phyloP scores from a whole-genome alignment of 2,329 filamentous ascomycete genomes.

The Mycosphaerelloides madeirae region DNA sequence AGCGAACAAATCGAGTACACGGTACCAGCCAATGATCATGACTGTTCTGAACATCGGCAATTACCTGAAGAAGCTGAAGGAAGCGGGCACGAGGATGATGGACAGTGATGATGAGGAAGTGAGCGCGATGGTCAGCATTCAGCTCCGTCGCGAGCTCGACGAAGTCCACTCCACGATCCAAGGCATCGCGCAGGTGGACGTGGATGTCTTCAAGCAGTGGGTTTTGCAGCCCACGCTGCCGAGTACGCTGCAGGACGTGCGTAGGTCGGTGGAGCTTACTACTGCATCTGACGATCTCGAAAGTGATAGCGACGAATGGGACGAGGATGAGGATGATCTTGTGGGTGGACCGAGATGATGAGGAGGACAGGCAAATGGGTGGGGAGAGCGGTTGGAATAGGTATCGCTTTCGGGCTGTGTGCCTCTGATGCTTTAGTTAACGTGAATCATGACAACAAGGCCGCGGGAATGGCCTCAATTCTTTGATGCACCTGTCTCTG shows the following conservation, averaged over 20 bases:
- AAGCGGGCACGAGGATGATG: not conserved
- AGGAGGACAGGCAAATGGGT: not conserved
- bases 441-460: too few relatives aligned
- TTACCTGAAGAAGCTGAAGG: not conserved
- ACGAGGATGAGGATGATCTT: not conserved
- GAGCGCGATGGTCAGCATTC: not conserved
- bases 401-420: not conserved
- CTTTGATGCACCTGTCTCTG: too few relatives aligned
- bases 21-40: not conserved
- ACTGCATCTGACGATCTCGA: not conserved
- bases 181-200: not conserved
- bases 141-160: constrained; percentile 1
- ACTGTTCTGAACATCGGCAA: not conserved
- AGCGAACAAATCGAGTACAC: not conserved
- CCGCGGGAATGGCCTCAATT: too few relatives aligned
- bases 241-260: not conserved
- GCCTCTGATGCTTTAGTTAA: too few relatives aligned
- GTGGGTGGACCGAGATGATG: not conserved
- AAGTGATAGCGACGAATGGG: constrained; percentile 3
- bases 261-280: not conserved
- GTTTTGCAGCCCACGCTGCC: not conserved
- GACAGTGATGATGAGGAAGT: not conserved
- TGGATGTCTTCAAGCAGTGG: not conserved
- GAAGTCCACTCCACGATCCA: not conserved
- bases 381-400: too few relatives aligned